phyloP scores from a whole-genome alignment of 768 basidiomycete species.

The Guyanaporus albipodus region DNA sequence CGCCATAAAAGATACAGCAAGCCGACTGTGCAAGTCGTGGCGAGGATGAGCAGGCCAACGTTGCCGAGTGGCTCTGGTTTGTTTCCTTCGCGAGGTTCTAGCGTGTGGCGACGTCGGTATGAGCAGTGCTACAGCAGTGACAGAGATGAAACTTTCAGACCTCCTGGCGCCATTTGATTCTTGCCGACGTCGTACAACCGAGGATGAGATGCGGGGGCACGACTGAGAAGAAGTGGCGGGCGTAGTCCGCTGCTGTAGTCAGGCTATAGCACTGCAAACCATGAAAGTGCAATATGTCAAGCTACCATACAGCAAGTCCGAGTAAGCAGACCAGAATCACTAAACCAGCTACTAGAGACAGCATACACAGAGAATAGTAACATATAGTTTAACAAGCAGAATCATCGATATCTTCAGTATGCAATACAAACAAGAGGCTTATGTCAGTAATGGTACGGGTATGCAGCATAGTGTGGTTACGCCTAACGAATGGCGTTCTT shows the following conservation, averaged over 20 bases:
- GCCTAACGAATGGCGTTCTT: slow-evolving; percentile 27
- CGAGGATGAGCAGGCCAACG: slow-evolving; percentile 48
- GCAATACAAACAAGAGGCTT: slow-evolving; percentile 7
- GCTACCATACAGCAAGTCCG: no score
- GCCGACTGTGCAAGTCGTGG: slow-evolving; percentile 56
- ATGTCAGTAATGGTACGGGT: slow-evolving; percentile 9
- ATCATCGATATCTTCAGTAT: no score
- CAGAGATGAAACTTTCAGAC: slow-evolving; percentile 9
- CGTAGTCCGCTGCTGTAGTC: no score
- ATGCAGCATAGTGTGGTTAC: neutral
- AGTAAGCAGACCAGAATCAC: no score
- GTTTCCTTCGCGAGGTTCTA: slow-evolving; percentile 56
- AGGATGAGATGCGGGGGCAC: no score
- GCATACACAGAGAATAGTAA: slow-evolving; percentile 10
- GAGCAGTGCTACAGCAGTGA: neutral
- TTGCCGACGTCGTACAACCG: neutral
- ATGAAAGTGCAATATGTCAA: no score
- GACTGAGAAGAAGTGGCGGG: no score
- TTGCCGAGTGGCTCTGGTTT: slow-evolving; percentile 66
- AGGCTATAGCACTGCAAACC: no score
- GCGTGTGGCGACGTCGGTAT: neutral
- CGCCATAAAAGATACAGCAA: slow-evolving; percentile 61
- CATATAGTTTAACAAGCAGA: no score
- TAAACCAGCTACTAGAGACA: neutral
- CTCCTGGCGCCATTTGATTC: slow-evolving; percentile 24